Evolutionary conservation across 768 basidiomycete species (phyloP).

Genomic region (Tricholoma bakamatsutake): DNA sequence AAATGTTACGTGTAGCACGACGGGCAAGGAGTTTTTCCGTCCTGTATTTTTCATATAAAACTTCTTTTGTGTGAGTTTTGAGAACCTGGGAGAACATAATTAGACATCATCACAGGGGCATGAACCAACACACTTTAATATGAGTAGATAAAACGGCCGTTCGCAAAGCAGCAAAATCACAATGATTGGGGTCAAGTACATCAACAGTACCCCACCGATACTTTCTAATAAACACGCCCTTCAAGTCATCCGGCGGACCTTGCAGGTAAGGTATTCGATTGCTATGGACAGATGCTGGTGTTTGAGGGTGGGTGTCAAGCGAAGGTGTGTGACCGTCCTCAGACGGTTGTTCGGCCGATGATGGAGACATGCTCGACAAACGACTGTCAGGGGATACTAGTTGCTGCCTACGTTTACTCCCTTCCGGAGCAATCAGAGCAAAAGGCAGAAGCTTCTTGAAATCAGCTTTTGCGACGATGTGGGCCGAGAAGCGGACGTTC

Average conservation of each 20-base stretch:
- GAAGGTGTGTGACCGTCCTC: conserved; percentile 28
- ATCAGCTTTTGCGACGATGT: conserved; percentile 55
- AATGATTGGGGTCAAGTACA: conserved; percentile 80
- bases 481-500: conserved; percentile 72
- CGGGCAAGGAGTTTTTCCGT: conserved; percentile 87
- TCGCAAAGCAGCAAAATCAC: conserved; percentile 81
- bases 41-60: conserved; percentile 89
- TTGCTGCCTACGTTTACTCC: conserved; percentile 36
- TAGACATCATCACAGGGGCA: conserved; percentile 1
- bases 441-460: conserved; percentile 64
- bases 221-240: conserved; percentile 69
- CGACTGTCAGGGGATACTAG: conserved; percentile 27
- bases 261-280: conserved; percentile 36
- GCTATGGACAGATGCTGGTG: conserved; percentile 33
- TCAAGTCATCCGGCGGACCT: conserved; percentile 61
- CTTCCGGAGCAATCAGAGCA: conserved; percentile 73
- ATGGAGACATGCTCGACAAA: conserved; percentile 15
- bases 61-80: conserved; percentile 79
- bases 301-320: conserved; percentile 24
- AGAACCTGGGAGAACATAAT: conserved; percentile 46
- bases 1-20: conserved; percentile 75
- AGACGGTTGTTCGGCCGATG: conserved; percentile 29
- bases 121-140: conserved; percentile 55
- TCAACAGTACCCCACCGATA: conserved; percentile 89
- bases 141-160: conserved; percentile 82